Evolutionary conservation across 202 grass and related monocot species (phyloP), one percentile per base, ranked within the genome.

Genomic region (Carex arenaria): DNA sequence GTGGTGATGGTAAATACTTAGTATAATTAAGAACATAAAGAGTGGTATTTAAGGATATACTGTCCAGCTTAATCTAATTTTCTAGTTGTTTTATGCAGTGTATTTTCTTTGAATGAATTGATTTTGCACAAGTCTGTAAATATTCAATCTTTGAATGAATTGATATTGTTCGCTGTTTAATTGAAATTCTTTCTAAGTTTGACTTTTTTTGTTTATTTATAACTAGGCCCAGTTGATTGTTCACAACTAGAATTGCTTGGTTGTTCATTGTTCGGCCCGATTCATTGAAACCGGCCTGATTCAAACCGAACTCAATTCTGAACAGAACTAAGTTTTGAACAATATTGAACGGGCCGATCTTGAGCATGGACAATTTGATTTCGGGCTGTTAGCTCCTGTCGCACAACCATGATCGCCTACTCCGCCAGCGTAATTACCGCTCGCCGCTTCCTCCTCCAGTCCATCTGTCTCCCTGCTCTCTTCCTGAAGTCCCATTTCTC

Each of bases 381-480:
- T n/a, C n/a, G n/a, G n/a, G n/a, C n/a, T n/a, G n/a, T 65, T 31
- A 15, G 62, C 62, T 15, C 62, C 63, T 12, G 4, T 67, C 63
- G 9, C 42, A 31, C 70, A 85, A 42, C 63, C 64, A 90, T 84
- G 80, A 31, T 86, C 76, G 32, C 73, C 57, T 30, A 79, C 52
- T 62, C 80, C 84, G 79, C 23, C 81, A 83, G 54, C 80, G 78
- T 83, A 15, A 52, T 13, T 22, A 19, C 83, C 12, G 26, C 86
- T 31, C 57, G 79, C 78, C 85, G 85, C 23, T 78, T 86, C 54
- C 80, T 57, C 55, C 80, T 57, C 53, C 72, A 32, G 47, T 43
- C 80, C 32, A 28, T 53, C 81, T 42, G 1, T 1, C 86, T 31
- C 57, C 75, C 68, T 70, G 45, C n/a, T 72, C 82, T 52, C 76